A percentile compares a stretch with the other conserved stretches of the same genome.
Conservation (phyloP, 768 basidiomycete genomes). For the Coprinellus aureogranulatus region DNA sequence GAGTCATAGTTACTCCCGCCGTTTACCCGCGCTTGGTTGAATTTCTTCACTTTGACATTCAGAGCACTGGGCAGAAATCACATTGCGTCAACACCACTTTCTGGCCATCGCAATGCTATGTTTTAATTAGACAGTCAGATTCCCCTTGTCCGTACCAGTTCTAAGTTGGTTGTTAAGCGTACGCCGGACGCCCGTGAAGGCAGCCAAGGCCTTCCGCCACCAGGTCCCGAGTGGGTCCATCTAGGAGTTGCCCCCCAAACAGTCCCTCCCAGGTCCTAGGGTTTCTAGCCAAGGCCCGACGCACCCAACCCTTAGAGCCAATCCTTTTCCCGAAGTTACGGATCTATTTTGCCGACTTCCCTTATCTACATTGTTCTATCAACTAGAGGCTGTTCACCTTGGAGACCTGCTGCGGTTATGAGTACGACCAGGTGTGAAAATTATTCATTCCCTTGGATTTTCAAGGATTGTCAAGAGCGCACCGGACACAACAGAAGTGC, state of each 20-base stretch:
- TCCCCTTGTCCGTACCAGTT: constrained; percentile 80
- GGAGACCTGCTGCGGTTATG: constrained; percentile 80
- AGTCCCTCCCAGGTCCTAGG: constrained; percentile 29
- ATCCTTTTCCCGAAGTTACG: constrained; percentile 77
- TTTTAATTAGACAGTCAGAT: constrained; percentile 85
- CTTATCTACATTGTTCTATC: constrained; percentile 80
- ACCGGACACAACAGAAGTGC: constrained; percentile 71
- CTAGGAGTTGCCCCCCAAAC: constrained; percentile 6
- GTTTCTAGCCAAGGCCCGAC: constrained; percentile 33
- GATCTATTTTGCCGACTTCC: constrained; percentile 75
- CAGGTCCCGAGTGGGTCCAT: constrained; percentile 29
- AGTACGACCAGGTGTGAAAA: constrained; percentile 71
- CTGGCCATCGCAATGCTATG: constrained; percentile 76
- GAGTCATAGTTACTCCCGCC: constrained; percentile 80
- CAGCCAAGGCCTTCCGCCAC: constrained; percentile 34
- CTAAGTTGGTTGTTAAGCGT: constrained; percentile 69
- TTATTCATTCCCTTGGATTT: constrained; percentile 74
- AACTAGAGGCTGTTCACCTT: constrained; percentile 81
- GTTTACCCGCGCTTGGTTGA: constrained; percentile 77
- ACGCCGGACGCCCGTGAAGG: constrained; percentile 55
- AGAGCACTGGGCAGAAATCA: constrained; percentile 83
- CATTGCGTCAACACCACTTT: constrained; percentile 79
- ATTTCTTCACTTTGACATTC: constrained; percentile 82
- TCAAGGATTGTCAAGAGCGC: constrained; percentile 68
- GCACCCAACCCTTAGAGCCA: constrained; percentile 50